Percentiles rank a stretch among this genome's conserved stretches.
These are phyloP conservation scores for Rosa lucieae DNA, from an alignment of 306 rosid species.

Conservation along the genomic window DNA sequence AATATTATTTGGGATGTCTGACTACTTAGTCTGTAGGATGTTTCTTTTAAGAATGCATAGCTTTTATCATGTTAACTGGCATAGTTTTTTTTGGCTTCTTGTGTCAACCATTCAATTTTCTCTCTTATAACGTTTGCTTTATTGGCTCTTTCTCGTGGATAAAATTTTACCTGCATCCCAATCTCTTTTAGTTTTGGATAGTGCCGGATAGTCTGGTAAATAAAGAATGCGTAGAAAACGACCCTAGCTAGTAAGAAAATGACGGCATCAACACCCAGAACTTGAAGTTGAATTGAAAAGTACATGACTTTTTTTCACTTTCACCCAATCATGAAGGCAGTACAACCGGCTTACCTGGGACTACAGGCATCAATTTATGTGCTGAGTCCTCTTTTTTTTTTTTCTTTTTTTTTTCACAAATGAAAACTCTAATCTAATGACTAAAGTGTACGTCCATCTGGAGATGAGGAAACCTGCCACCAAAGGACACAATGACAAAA, in stretches of 20 bases:
- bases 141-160: neutral
- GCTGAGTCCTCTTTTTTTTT: neutral
- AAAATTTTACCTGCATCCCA: neutral
- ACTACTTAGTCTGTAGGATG: neutral
- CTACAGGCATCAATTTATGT: conserved; percentile 43
- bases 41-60: neutral
- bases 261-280: conserved; percentile 32
- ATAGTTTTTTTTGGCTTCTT: neutral
- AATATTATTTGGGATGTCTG: neutral
- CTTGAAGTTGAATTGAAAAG: neutral
- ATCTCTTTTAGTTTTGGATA: neutral
- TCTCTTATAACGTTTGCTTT: neutral
- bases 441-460: conserved; percentile 40
- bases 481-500: conserved; percentile 23
- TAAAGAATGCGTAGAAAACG: neutral
- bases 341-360: neutral
- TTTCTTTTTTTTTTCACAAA: conserved; percentile 53
- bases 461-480: conserved; percentile 45
- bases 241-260: conserved; percentile 19
- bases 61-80: neutral
- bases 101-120: neutral
- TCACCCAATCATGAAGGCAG: conserved; percentile 71
- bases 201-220: neutral
- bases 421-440: conserved; percentile 51
- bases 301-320: conserved; percentile 33